These are phyloP conservation scores for Diospyros lotus DNA, from an alignment of 148 eudicot species.

Conservation along the genomic window DNA sequence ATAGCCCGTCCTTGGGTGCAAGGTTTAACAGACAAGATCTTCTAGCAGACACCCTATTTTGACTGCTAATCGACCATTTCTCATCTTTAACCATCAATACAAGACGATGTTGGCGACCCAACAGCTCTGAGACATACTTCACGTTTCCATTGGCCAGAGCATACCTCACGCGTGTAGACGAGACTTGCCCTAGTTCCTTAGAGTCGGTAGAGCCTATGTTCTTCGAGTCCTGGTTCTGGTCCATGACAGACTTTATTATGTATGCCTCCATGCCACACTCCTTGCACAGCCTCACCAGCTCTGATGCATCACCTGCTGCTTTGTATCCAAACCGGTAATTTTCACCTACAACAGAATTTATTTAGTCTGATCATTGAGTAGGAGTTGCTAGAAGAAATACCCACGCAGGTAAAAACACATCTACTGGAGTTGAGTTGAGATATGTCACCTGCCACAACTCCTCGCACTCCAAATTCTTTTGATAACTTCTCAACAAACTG, in stretches of 20 bases:
- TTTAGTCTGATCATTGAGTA: not conserved
- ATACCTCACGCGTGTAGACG: constrained; percentile 89
- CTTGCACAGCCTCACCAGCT: constrained; percentile 63
- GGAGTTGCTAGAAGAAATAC: not conserved
- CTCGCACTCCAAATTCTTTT: constrained; percentile 70
- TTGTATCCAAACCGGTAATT: constrained; percentile 91
- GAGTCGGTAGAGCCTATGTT: constrained; percentile 25
- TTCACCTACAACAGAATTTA: constrained; percentile 51
- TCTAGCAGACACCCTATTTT: constrained; percentile 39
- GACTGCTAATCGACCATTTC: constrained; percentile 27
- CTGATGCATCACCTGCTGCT: constrained; percentile 86
- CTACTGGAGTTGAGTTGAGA: not conserved
- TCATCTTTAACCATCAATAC: constrained; percentile 40
- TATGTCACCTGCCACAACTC: constrained; percentile 89
- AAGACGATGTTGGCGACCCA: constrained; percentile 93
- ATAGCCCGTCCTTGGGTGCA: constrained; percentile 77
- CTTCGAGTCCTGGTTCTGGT: constrained; percentile 41
- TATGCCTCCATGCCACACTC: constrained; percentile 67
- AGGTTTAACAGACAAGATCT: constrained; percentile 70
- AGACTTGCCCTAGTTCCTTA: constrained; percentile 90
- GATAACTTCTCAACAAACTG: constrained; percentile 94
- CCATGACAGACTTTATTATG: constrained; percentile 84
- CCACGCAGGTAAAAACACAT: not conserved
- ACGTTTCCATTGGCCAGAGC: constrained; percentile 81
- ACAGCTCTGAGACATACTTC: constrained; percentile 73